phyloP scores from a whole-genome alignment of 2,329 filamentous ascomycete species.

The Eutypa lata region DNA sequence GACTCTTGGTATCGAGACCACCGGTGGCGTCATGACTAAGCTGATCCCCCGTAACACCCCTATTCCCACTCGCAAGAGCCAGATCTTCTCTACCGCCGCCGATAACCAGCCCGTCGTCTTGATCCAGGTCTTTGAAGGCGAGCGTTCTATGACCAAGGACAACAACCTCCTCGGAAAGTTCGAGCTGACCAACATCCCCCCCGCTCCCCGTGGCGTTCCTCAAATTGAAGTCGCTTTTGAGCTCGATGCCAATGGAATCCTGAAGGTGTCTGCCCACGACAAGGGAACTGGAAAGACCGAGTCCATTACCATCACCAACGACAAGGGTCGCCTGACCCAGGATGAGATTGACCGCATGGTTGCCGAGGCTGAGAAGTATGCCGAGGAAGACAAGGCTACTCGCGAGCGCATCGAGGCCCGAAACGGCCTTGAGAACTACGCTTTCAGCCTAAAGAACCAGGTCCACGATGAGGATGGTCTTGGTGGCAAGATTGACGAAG shows the following conservation, averaged over 20 bases:
- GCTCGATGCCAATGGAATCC: slow-evolving; percentile 96
- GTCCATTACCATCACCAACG: slow-evolving; percentile 98
- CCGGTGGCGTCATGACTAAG: slow-evolving; percentile 96
- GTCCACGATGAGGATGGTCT: slow-evolving; percentile 95
- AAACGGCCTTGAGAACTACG: slow-evolving; percentile 98
- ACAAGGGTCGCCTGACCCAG: slow-evolving; percentile 93
- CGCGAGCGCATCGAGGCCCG: slow-evolving; percentile 95
- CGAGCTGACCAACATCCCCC: slow-evolving; percentile 92
- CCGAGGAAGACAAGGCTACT: slow-evolving; percentile 98
- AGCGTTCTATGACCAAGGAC: slow-evolving; percentile 90
- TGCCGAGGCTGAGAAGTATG: slow-evolving; percentile 95
- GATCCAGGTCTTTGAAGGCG: slow-evolving; percentile 94
- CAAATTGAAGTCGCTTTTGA: slow-evolving; percentile 99
- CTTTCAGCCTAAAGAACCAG: slow-evolving; percentile 99
- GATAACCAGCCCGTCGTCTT: slow-evolving; percentile 95
- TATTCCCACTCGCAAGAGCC: slow-evolving; percentile 93
- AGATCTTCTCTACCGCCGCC: slow-evolving; percentile 95
- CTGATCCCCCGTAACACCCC: slow-evolving; percentile 92
- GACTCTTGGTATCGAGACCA: slow-evolving; percentile 95
- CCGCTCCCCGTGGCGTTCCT: slow-evolving; percentile 91
- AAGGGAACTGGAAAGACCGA: slow-evolving; percentile 98
- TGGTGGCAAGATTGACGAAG: slow-evolving; percentile 96
- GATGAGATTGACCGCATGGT: slow-evolving; percentile 99
- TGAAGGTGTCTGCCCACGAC: slow-evolving; percentile 92
- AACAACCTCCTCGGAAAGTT: slow-evolving; percentile 99